Conservation (phyloP, 192 early-diverging fungal genomes). For the Podila horticola region DNA sequence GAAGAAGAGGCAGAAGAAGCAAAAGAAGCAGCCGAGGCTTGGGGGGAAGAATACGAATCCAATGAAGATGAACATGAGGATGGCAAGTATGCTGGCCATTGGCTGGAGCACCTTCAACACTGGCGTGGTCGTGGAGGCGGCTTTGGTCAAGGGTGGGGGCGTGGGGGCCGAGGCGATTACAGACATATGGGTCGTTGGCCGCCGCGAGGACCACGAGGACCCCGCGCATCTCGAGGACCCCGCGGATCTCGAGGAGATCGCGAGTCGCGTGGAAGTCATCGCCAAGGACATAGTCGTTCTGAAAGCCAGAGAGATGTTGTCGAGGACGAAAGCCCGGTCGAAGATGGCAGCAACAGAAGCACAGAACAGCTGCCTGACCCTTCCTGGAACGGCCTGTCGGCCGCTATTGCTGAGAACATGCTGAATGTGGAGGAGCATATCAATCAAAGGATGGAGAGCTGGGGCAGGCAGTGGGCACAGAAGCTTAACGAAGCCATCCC, state of each 20-base stretch:
- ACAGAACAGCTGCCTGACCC: no score
- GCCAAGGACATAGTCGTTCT: background rate
- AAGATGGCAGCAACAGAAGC: background rate
- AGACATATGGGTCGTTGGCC: background rate
- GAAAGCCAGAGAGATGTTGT: background rate
- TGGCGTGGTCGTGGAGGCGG: background rate
- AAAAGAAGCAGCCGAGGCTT: background rate
- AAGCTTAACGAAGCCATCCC: background rate
- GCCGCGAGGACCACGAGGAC: no score
- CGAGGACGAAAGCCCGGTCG: background rate
- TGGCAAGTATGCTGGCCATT: background rate
- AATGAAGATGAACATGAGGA: background rate
- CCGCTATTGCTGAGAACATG: conserved; percentile 7
- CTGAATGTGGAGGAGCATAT: conserved; percentile 17
- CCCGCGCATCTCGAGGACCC: no score
- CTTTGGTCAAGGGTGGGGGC: background rate
- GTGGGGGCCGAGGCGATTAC: background rate
- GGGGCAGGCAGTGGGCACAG: conserved; percentile 1
- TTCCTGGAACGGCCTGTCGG: background rate
- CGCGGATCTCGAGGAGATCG: background rate
- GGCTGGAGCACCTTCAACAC: background rate
- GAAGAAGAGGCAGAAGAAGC: background rate
- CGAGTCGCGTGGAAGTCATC: background rate
- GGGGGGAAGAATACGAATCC: conserved; percentile 1
- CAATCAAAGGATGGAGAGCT: conserved; percentile 7